Evolutionary conservation across 179 eudicot species (phyloP).

Genomic region (Sideroxylon spinosum): DNA sequence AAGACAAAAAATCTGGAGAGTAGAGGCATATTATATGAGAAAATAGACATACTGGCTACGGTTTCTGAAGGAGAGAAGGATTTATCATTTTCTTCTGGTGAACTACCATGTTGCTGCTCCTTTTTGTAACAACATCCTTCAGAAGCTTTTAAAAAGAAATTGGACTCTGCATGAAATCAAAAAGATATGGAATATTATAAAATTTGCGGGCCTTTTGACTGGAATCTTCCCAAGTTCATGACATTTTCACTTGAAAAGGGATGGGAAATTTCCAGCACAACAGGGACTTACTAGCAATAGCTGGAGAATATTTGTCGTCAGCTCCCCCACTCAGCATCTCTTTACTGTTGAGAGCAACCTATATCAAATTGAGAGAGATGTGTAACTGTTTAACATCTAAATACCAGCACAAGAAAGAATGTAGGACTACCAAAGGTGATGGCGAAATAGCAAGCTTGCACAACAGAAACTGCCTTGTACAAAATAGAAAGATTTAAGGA

Average conservation of each 20-base stretch:
- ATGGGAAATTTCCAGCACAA: neutral
- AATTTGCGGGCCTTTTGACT: neutral
- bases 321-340: slow-evolving; percentile 30
- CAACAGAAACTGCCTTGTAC: neutral
- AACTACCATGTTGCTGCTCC: slow-evolving; percentile 27
- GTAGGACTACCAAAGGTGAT: neutral
- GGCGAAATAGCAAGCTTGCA: neutral
- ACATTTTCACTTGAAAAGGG: neutral
- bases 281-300: slow-evolving; percentile 34
- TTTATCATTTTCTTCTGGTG: slow-evolving; percentile 30
- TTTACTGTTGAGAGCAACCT: slow-evolving; percentile 45
- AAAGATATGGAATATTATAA: neutral
- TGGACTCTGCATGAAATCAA: slow-evolving; percentile 25
- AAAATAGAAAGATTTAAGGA: neutral
- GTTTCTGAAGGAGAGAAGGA: slow-evolving; percentile 29
- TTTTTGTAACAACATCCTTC: slow-evolving; percentile 28
- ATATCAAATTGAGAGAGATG: slow-evolving; percentile 12
- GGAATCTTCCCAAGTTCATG: slow-evolving; percentile 1
- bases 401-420: neutral
- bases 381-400: neutral
- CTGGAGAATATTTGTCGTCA: slow-evolving; percentile 42
- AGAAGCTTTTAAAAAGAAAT: slow-evolving; percentile 33
- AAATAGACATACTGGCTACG: slow-evolving; percentile 31
- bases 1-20: neutral
- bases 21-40: neutral